phyloP scores from a whole-genome alignment of 2,329 filamentous ascomycete genomes.

The Fusarium sp. region DNA sequence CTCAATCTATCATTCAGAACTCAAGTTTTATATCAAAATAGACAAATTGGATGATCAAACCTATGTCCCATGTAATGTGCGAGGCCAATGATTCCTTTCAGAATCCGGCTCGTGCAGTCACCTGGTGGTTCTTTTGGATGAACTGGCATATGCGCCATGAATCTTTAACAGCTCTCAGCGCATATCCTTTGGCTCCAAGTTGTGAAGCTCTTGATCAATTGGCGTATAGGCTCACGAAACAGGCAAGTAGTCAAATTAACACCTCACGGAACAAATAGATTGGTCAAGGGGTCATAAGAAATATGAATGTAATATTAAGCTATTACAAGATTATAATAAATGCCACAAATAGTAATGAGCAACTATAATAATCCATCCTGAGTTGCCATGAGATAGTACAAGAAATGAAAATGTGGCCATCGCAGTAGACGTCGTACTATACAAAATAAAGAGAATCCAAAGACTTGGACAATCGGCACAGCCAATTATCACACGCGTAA shows the following conservation, averaged over 20 bases:
- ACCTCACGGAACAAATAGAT: too few relatives aligned
- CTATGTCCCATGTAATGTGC: background rate
- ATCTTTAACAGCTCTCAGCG: too few relatives aligned
- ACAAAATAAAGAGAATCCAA: background rate
- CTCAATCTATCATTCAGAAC: background rate
- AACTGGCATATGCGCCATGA: too few relatives aligned
- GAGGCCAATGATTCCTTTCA: too few relatives aligned
- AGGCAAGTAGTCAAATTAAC: too few relatives aligned
- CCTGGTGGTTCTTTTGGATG: too few relatives aligned
- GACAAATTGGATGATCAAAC: background rate
- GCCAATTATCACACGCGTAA: slow-evolving; percentile 1
- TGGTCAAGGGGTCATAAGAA: background rate
- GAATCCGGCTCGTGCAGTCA: too few relatives aligned
- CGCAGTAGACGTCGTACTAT: too few relatives aligned
- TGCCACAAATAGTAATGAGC: too few relatives aligned
- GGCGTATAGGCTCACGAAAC: too few relatives aligned
- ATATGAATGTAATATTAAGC: background rate
- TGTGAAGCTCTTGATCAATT: background rate
- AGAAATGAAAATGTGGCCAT: background rate
- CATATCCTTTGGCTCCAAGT: background rate
- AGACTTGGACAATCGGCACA: background rate
- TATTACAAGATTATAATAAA: background rate
- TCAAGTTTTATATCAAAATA: background rate
- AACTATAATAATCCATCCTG: background rate
- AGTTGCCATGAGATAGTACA: background rate